Conservation (phyloP, 139 green algal genomes). For the Volvox africanus region DNA sequence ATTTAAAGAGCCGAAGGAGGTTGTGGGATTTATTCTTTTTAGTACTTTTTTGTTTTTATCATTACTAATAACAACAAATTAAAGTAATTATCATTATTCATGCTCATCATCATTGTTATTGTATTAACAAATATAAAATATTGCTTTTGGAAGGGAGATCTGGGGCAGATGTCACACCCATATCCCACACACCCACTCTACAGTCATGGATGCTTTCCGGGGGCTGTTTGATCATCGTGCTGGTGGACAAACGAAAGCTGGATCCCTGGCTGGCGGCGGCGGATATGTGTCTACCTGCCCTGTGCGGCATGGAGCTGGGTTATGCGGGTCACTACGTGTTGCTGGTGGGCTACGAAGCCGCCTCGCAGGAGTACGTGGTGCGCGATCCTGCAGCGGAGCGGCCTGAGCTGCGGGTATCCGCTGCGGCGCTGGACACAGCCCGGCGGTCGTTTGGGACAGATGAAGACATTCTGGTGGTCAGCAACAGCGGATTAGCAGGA, state of each 20-base stretch:
- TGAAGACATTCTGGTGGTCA: slow-evolving; percentile 46
- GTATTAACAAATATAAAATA: too few species aligned
- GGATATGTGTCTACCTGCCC: slow-evolving; percentile 10
- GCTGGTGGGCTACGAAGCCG: slow-evolving; percentile 51
- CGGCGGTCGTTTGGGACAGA: slow-evolving; percentile 62
- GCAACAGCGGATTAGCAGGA: neutral
- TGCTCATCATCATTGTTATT: too few species aligned
- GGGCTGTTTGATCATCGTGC: slow-evolving; percentile 76
- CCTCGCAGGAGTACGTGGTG: slow-evolving; percentile 29
- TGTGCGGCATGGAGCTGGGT: slow-evolving; percentile 46
- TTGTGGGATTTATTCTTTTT: too few species aligned
- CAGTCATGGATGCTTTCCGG: slow-evolving; percentile 57
- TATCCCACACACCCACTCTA: too few species aligned
- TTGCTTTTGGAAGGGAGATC: too few species aligned
- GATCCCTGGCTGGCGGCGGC: slow-evolving; percentile 33
- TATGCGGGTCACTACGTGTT: slow-evolving; percentile 61
- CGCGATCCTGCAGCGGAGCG: slow-evolving; percentile 38
- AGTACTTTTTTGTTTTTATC: too few species aligned
- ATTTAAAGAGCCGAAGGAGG: too few species aligned
- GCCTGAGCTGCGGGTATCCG: slow-evolving; percentile 23
- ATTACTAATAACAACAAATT: too few species aligned
- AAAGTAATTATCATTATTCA: too few species aligned
- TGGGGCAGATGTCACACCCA: too few species aligned
- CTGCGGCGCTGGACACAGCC: slow-evolving; percentile 48
- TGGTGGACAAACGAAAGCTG: slow-evolving; percentile 89